These are phyloP conservation scores for Colletotrichum lindemuthianum DNA, from an alignment of 2,329 filamentous ascomycete genomes.

Conservation along the genomic window DNA sequence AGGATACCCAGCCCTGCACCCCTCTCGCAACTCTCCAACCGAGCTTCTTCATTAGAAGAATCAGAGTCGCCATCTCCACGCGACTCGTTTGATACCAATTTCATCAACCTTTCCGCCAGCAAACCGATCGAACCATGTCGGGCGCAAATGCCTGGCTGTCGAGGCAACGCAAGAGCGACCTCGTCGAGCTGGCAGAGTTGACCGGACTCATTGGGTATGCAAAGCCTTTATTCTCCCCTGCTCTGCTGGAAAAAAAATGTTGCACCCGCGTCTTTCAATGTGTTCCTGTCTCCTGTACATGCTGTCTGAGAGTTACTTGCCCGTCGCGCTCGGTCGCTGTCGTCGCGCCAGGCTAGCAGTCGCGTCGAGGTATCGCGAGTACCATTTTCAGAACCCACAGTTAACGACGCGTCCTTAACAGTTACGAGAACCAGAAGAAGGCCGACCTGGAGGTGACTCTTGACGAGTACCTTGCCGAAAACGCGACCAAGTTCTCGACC, in stretches of 20 bases:
- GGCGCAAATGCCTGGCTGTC: constrained; percentile 77
- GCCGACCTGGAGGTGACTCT: constrained; percentile 80
- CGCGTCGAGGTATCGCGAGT: constrained; percentile 32
- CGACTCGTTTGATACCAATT: constrained; percentile 30
- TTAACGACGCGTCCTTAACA: constrained; percentile 47
- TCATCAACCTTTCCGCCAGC: constrained; percentile 10
- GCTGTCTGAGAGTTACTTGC: not conserved
- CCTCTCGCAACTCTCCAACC: constrained; percentile 6
- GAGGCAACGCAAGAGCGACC: constrained; percentile 83
- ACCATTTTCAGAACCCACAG: constrained; percentile 28
- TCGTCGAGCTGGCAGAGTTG: constrained; percentile 77
- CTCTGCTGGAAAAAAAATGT: not conserved
- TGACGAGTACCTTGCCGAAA: constrained; percentile 76
- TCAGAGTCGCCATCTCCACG: constrained; percentile 24
- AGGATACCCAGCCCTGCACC: constrained; percentile 15
- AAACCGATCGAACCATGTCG: constrained; percentile 60
- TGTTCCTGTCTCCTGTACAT: constrained; percentile 3
- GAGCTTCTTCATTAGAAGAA: not conserved
- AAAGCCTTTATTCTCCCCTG: constrained; percentile 16
- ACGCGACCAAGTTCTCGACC: constrained; percentile 71
- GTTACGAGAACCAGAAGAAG: constrained; percentile 79
- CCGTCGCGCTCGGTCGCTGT: constrained; percentile 32
- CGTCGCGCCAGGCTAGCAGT: constrained; percentile 31
- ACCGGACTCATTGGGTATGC: constrained; percentile 80
- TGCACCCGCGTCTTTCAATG: not conserved